These are phyloP conservation scores for Phytopythium montanum DNA, from an alignment of 352 stramenopile genomes.

Conservation along the genomic window DNA sequence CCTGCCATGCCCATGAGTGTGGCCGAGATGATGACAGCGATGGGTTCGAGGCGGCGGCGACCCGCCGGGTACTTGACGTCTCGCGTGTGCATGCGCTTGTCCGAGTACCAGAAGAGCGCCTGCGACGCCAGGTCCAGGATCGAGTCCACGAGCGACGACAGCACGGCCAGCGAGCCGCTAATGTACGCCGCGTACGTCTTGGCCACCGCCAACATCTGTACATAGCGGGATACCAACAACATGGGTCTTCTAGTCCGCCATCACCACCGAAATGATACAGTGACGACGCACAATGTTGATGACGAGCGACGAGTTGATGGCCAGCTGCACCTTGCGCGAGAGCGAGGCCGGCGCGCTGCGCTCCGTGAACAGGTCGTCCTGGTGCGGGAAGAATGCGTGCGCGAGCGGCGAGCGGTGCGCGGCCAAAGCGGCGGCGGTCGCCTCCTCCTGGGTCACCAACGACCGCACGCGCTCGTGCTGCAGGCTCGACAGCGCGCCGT, in stretches of 20 bases:
- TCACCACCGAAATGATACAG: not conserved
- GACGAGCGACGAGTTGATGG: slow-evolving; percentile 62
- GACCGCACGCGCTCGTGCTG: slow-evolving; percentile 8
- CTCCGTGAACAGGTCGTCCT: slow-evolving; percentile 54
- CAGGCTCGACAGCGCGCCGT: slow-evolving; percentile 1
- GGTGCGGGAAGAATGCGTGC: slow-evolving; percentile 56
- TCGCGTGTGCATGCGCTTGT: slow-evolving; percentile 88
- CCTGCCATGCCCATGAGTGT: slow-evolving; percentile 96
- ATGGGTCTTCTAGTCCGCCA: not conserved
- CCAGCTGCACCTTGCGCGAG: slow-evolving; percentile 49
- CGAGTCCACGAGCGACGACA: slow-evolving; percentile 94
- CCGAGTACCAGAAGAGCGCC: slow-evolving; percentile 92
- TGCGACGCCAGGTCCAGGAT: slow-evolving; percentile 94
- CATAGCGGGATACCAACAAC: too few species aligned
- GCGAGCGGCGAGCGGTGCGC: slow-evolving; percentile 62
- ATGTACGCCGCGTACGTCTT: slow-evolving; percentile 79
- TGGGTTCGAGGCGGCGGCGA: slow-evolving; percentile 89
- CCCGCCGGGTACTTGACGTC: slow-evolving; percentile 94
- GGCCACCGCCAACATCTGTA: slow-evolving; percentile 47
- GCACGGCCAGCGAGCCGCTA: slow-evolving; percentile 90
- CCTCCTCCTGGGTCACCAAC: slow-evolving; percentile 8
- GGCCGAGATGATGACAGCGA: slow-evolving; percentile 95
- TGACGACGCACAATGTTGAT: slow-evolving; percentile 63
- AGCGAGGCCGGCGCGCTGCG: slow-evolving; percentile 31
- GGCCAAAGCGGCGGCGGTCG: too few species aligned